A percentile compares a stretch with the other conserved stretches of the same genome.
These are phyloP conservation scores for Teunomyces funiuensis DNA, from an alignment of 805 yeast genomes.

Conservation along the genomic window DNA sequence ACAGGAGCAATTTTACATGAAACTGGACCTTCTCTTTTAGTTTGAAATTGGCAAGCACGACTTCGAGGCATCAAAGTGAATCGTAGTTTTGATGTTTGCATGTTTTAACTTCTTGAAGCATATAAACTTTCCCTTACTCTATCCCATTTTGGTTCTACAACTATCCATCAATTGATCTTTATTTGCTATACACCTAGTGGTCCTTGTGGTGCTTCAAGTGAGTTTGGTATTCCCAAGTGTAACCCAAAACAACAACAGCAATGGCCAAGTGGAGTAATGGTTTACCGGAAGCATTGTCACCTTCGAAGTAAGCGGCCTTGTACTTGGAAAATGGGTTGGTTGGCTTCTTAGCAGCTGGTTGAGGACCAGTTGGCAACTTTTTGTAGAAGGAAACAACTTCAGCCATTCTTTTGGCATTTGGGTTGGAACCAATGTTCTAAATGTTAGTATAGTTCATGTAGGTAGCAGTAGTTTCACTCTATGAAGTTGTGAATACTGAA, in stretches of 20 bases:
- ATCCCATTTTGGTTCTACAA: neutral
- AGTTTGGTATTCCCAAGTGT: slow-evolving; percentile 90
- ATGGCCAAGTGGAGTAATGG: slow-evolving; percentile 78
- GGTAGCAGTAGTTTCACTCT: too few species aligned
- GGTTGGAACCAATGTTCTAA: slow-evolving; percentile 89
- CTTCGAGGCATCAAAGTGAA: too few species aligned
- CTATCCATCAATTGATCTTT: neutral
- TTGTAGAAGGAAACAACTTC: slow-evolving; percentile 95
- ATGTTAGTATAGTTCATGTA: slow-evolving; percentile 28
- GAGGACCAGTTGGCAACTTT: slow-evolving; percentile 91
- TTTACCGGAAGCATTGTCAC: slow-evolving; percentile 78
- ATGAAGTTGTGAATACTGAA: too few species aligned
- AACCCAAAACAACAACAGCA: slow-evolving; percentile 72
- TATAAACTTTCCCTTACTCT: neutral
- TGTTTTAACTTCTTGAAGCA: too few species aligned
- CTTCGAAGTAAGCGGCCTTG: slow-evolving; percentile 82
- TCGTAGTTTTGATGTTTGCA: too few species aligned
- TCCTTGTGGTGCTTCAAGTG: slow-evolving; percentile 54
- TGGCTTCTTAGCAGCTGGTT: slow-evolving; percentile 68
- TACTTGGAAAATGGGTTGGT: slow-evolving; percentile 71
- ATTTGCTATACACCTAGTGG: slow-evolving; percentile 9
- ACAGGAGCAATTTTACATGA: neutral
- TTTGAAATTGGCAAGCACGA: too few species aligned
- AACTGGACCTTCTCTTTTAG: neutral
- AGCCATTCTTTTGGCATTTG: slow-evolving; percentile 95